Evolutionary conservation across 1,139 yeast genomes (phyloP), one percentile per base, ranked within the genome.

Genomic region (Taphrina sp.): DNA sequence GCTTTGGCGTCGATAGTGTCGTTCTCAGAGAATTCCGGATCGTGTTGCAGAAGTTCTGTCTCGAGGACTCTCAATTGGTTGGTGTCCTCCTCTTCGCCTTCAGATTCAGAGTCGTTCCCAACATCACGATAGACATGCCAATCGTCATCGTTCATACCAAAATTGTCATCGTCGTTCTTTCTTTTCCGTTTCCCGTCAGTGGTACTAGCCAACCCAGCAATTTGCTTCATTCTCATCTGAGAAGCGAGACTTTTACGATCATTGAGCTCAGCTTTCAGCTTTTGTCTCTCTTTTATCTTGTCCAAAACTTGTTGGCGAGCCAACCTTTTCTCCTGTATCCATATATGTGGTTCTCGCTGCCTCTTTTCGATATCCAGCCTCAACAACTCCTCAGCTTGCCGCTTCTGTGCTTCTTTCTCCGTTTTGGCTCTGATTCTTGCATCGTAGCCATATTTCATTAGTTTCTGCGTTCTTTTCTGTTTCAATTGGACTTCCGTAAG

Each of bases 111-210:
- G 12, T 77, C 83, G 61, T 80, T 82, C 19, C 89, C 81, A 52
- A 89, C 84, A 64, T 88, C 95, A 64, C 95, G 78, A 68, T 92
- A 92, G 20, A 89, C 82, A 38, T 85, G 80, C 97, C 97, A 92
- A 68, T 92, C 98, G 56, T 86, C 95, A 66, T 92, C 98, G 65
- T 89, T 84, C 2, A 96, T 92, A 59, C 97, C 97, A 70, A 92
- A 92, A 0, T 90, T 88, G 69, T 90, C 97, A 65, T 83, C 89
- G 10, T 95, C 95, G 67, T 88, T 96, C 65, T 86, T 88, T 16
- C 52, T 23, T 22, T 53, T 45, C 20, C 66, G 61, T 44, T 72
- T 66, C 16, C 66, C 64, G 12, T 80, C 60, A 2, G 57, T 81
- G 63, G 87, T 95, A 57, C 85, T 81, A 0, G 96, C 96, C 60